Evolutionary conservation across 129 eudicot genomes (phyloP).

Genomic region (Pulicaria dysenterica): DNA sequence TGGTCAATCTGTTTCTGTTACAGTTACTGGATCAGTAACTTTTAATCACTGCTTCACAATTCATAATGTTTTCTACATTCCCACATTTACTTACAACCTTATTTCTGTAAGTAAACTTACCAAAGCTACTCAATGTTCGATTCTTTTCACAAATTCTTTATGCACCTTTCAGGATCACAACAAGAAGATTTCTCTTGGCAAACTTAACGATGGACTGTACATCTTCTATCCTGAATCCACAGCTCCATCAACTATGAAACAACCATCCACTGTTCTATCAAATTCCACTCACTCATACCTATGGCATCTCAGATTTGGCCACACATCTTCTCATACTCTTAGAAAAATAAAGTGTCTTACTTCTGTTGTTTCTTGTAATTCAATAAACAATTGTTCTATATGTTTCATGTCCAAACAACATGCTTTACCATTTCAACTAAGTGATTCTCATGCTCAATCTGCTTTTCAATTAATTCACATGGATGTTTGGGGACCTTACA

Average conservation of each 20-base stretch:
- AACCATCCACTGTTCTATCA: neutral
- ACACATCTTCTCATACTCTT: neutral
- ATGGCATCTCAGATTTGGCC: neutral
- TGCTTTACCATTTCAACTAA: neutral
- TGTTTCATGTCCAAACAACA: neutral
- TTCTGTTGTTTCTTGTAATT: neutral
- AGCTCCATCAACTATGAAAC: neutral
- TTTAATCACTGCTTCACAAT: too few relatives aligned
- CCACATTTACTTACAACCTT: too few relatives aligned
- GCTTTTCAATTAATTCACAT: neutral
- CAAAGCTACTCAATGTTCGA: too few relatives aligned
- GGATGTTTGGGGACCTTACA: neutral
- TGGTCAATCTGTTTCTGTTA: too few relatives aligned
- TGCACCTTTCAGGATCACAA: neutral
- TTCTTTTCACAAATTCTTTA: too few relatives aligned
- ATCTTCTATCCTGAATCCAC: neutral
- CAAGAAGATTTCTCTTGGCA: neutral
- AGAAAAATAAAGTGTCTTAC: neutral
- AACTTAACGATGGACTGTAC: neutral
- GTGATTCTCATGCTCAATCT: neutral
- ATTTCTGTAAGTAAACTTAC: too few relatives aligned
- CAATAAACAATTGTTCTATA: neutral
- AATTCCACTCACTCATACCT: neutral
- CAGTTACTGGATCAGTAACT: too few relatives aligned
- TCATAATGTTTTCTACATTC: too few relatives aligned